phyloP scores from a whole-genome alignment of 805 yeast genomes.

The Clavispora asparagi region DNA sequence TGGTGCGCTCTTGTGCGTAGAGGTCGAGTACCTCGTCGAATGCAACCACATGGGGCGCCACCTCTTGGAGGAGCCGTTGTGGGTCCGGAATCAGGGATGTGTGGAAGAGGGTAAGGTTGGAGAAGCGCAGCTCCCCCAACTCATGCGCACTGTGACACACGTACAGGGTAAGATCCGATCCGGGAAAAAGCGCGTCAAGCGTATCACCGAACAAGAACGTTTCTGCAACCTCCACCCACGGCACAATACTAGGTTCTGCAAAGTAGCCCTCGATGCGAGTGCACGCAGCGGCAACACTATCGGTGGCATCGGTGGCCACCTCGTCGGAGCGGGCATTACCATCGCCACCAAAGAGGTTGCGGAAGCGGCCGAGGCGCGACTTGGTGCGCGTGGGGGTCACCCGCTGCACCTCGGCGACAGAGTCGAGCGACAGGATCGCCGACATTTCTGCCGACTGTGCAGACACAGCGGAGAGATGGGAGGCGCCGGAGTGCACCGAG shows the following conservation, averaged over 20 bases:
- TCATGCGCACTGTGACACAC: conserved; percentile 14
- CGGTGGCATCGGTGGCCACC: background rate
- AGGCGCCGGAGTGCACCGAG: background rate
- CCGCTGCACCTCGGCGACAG: background rate
- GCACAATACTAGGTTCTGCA: background rate
- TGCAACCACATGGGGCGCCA: conserved; percentile 5
- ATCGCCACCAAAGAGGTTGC: background rate
- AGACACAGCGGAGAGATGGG: background rate
- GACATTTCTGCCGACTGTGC: background rate
- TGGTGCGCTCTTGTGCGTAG: conserved; percentile 12
- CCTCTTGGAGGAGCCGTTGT: conserved; percentile 2
- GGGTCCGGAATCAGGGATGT: conserved; percentile 1
- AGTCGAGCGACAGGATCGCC: background rate
- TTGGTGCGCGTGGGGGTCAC: background rate
- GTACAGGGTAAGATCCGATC: conserved; percentile 8
- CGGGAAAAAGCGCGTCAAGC: conserved; percentile 9
- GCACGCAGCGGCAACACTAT: background rate
- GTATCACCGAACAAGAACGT: conserved; percentile 17
- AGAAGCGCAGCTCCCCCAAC: conserved; percentile 16
- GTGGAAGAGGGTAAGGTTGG: conserved; percentile 11
- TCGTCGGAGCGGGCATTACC: background rate
- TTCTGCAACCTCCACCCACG: conserved; percentile 17
- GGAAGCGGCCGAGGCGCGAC: background rate
- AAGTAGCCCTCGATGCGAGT: background rate
- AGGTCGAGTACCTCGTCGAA: conserved; percentile 14